Conservation (phyloP, 345 rosid genomes). For the Aquilaria sinensis region DNA sequence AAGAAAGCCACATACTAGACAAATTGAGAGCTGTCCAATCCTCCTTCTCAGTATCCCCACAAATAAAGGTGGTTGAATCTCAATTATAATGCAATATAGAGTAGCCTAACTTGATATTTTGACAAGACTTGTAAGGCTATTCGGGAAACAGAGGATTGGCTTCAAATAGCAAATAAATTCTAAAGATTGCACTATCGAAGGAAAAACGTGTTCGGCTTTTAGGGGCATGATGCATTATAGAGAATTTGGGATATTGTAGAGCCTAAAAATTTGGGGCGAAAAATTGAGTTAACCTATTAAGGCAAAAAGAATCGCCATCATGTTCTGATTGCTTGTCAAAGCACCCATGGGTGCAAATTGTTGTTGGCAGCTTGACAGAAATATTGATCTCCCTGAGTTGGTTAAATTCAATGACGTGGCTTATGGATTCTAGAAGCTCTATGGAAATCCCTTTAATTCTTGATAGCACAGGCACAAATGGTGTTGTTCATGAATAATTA, state of each 20-base stretch:
- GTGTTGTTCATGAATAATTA: too few relatives aligned
- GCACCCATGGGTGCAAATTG: constrained; percentile 49
- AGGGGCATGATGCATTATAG: too few relatives aligned
- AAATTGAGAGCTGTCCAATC: background rate
- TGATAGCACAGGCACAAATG: too few relatives aligned
- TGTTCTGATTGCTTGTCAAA: constrained; percentile 54
- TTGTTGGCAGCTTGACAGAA: background rate
- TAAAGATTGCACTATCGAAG: constrained; percentile 22
- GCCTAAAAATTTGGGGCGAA: constrained; percentile 31
- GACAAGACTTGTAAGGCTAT: constrained; percentile 75
- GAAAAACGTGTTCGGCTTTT: too few relatives aligned
- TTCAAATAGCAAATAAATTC: constrained; percentile 61
- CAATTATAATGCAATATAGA: constrained; percentile 2
- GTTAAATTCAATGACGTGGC: too few relatives aligned
- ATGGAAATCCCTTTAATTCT: too few relatives aligned
- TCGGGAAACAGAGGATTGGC: constrained; percentile 38
- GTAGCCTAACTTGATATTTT: constrained; percentile 43
- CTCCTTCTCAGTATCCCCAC: constrained; percentile 16
- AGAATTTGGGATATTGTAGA: constrained; percentile 40
- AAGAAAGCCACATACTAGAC: constrained; percentile 30
- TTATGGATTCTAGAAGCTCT: too few relatives aligned
- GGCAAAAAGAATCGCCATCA: constrained; percentile 33
- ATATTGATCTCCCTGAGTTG: too few relatives aligned
- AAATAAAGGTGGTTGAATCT: constrained; percentile 14
- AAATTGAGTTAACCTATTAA: constrained; percentile 14